Conservation (phyloP, 2,329 filamentous ascomycete species). For the Magnaporthales sp. region DNA sequence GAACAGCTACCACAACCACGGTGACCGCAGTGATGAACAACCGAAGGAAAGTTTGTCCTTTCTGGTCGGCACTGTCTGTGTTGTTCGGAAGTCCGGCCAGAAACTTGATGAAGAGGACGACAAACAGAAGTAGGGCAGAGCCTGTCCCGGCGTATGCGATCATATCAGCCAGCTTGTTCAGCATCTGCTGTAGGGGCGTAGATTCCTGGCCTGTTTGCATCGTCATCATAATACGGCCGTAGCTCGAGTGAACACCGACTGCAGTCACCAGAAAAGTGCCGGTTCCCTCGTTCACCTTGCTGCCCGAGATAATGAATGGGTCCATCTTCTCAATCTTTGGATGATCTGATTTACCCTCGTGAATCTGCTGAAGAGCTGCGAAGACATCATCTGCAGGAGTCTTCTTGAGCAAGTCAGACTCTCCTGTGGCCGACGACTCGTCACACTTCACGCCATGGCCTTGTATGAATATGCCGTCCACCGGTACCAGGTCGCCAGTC, state of each 20-base stretch:
- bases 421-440: conserved; percentile 61
- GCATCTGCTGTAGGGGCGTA: conserved; percentile 47
- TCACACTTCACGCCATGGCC: conserved; percentile 60
- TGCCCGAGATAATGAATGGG: conserved; percentile 54
- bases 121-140: conserved; percentile 64
- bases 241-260: conserved; percentile 45
- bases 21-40: conserved; percentile 58
- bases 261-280: conserved; percentile 47
- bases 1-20: conserved; percentile 58
- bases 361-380: conserved; percentile 58
- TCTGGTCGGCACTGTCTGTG: conserved; percentile 33
- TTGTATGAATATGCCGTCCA: conserved; percentile 56
- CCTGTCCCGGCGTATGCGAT: conserved; percentile 46
- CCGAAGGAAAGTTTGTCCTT: conserved; percentile 41
- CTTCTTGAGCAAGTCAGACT: conserved; percentile 63
- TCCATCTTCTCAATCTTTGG: conserved; percentile 38
- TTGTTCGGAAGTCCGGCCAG: conserved; percentile 50
- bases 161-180: conserved; percentile 32
- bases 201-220: conserved; percentile 40
- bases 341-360: conserved; percentile 24
- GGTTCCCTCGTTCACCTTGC: conserved; percentile 43
- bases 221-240: conserved; percentile 47
- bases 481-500: conserved; percentile 57
- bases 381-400: conserved; percentile 48
- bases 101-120: conserved; percentile 73